Percentiles rank a stretch among this genome's conserved stretches.
phyloP scores from a whole-genome alignment of 768 basidiomycete genomes.

The Macrolepiota albuminosa region DNA sequence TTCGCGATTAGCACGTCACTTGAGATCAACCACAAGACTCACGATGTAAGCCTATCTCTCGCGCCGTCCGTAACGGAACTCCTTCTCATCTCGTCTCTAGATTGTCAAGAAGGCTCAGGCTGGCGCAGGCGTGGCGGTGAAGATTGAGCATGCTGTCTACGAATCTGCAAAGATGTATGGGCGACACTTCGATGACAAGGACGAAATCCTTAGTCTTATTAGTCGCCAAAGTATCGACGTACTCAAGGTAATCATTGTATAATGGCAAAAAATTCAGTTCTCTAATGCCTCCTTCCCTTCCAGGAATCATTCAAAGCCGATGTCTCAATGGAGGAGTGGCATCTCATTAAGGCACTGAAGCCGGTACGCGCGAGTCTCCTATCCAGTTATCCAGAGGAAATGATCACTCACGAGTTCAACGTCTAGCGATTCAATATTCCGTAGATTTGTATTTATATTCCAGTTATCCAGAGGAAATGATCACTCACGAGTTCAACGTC shows the following conservation, averaged over 20 bases:
- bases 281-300: conserved; percentile 6
- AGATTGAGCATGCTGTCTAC: conserved; percentile 97
- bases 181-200: conserved; percentile 93
- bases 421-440: conserved; percentile 27
- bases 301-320: conserved; percentile 86
- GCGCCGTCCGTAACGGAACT: neutral
- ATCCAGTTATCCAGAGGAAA: neutral
- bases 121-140: conserved; percentile 96
- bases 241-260: conserved; percentile 61
- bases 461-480: neutral
- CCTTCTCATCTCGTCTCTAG: conserved; percentile 31
- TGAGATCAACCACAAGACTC: conserved; percentile 93
- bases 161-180: conserved; percentile 95
- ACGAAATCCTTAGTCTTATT: conserved; percentile 88
- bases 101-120: conserved; percentile 90
- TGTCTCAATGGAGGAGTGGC: conserved; percentile 89
- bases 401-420: neutral
- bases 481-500: neutral
- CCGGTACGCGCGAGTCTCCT: conserved; percentile 42
- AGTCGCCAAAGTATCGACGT: conserved; percentile 93
- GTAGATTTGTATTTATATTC: conserved; percentile 9
- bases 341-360: conserved; percentile 85
- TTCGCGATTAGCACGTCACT: conserved; percentile 69
- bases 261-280: neutral
- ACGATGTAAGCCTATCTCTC: conserved; percentile 50